Evolutionary conservation across 2,329 filamentous ascomycete genomes (phyloP).

Genomic region (Pseudogymnoascus sp.): DNA sequence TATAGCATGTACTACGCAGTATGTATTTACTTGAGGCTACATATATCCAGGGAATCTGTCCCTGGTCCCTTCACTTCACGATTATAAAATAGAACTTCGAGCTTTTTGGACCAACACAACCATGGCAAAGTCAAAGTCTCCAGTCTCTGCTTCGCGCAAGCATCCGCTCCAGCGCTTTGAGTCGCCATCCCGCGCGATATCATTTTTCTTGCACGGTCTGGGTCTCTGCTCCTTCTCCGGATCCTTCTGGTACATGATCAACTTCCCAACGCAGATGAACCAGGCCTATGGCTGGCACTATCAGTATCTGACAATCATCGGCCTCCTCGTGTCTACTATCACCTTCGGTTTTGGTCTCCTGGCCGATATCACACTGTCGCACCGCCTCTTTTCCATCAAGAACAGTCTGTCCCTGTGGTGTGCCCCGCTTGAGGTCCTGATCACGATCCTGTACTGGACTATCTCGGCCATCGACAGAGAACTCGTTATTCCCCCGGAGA

Average conservation of each 20-base stretch:
- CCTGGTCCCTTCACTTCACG: background rate
- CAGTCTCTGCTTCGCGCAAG: conserved; percentile 12
- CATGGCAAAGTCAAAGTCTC: conserved; percentile 14
- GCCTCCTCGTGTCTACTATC: conserved; percentile 50
- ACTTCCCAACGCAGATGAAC: conserved; percentile 45
- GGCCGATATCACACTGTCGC: conserved; percentile 55
- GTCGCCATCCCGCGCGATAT: conserved; percentile 57
- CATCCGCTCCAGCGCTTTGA: conserved; percentile 59
- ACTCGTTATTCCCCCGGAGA: conserved; percentile 46
- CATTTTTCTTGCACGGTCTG: conserved; percentile 51
- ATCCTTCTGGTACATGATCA: conserved; percentile 44
- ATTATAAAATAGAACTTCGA: background rate
- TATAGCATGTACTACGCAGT: background rate
- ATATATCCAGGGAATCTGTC: background rate
- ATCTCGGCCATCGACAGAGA: conserved; percentile 47
- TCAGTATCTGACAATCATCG: conserved; percentile 69
- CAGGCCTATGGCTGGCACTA: conserved; percentile 58
- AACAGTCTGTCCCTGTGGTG: conserved; percentile 58
- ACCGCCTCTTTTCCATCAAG: conserved; percentile 54
- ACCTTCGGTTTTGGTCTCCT: conserved; percentile 55
- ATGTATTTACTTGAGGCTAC: background rate
- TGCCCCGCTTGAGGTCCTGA: conserved; percentile 62
- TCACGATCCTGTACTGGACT: conserved; percentile 67
- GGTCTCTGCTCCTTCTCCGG: conserved; percentile 46
- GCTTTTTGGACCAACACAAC: conserved; percentile 11